These are phyloP conservation scores for Niveomyces coronatus DNA, from an alignment of 2,329 filamentous ascomycete genomes.

Conservation along the genomic window DNA sequence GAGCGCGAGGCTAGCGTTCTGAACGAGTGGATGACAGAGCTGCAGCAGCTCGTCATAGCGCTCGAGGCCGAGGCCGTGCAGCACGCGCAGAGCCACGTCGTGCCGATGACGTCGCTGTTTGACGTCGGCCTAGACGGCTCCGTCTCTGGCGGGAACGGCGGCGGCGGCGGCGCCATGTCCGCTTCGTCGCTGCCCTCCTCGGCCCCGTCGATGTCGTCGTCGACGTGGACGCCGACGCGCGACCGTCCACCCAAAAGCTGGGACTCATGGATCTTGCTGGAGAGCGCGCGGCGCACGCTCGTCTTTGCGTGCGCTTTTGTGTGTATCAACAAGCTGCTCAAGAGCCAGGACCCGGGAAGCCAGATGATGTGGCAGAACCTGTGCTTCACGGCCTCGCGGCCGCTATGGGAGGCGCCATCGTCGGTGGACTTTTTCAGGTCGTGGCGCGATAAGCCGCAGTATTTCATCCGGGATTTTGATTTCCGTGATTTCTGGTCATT, in stretches of 20 bases:
- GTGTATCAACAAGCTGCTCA: conserved; percentile 25
- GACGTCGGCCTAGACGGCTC: background rate
- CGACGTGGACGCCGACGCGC: no score
- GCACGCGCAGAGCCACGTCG: conserved; percentile 4
- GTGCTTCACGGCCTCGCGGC: conserved; percentile 28
- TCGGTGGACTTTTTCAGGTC: conserved; percentile 32
- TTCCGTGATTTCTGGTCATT: conserved; percentile 28
- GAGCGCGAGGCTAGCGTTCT: conserved; percentile 28
- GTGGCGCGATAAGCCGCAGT: conserved; percentile 34
- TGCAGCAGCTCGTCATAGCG: conserved; percentile 23
- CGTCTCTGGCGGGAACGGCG: background rate
- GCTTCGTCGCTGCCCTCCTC: no score
- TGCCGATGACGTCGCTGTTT: conserved; percentile 13
- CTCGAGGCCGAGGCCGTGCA: conserved; percentile 19
- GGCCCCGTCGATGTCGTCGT: no score
- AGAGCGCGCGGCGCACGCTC: conserved; percentile 30
- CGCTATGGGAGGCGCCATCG: conserved; percentile 32
- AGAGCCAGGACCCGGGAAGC: conserved; percentile 13
- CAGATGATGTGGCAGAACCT: conserved; percentile 10
- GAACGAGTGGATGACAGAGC: conserved; percentile 26
- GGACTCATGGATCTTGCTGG: conserved; percentile 35
- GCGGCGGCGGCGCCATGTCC: conserved; percentile 1
- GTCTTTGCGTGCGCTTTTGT: conserved; percentile 23
- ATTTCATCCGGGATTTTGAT: conserved; percentile 22
- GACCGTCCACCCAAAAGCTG: conserved; percentile 29